A percentile compares a stretch with the other conserved stretches of the same genome.
Conservation (phyloP, 140 eudicot species). For the Flaveria floridana region DNA sequence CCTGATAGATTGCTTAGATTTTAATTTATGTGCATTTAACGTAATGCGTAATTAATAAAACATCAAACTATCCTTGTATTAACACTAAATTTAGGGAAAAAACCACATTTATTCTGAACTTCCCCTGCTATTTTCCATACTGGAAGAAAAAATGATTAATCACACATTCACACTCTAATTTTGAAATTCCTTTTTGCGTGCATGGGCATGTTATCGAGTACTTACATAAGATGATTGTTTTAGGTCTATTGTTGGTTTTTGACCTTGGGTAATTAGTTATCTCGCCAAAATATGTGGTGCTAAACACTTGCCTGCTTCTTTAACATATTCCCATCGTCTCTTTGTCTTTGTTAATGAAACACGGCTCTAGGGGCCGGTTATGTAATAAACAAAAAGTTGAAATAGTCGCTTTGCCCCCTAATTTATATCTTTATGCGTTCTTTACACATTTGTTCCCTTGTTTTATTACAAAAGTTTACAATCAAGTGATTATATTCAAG, state of each 20-base stretch:
- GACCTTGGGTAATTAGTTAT: neutral
- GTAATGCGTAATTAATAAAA: no score
- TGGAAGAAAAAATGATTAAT: neutral
- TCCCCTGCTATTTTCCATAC: neutral
- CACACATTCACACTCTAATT: neutral
- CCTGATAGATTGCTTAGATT: neutral
- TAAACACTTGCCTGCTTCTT: neutral
- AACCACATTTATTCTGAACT: neutral
- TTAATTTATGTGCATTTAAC: neutral
- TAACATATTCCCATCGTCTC: neutral
- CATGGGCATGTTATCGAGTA: neutral
- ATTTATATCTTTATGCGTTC: neutral
- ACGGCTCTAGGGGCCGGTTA: neutral
- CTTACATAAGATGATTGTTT: neutral
- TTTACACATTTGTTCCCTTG: neutral
- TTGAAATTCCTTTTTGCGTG: neutral
- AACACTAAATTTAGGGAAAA: neutral
- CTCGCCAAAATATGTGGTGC: neutral
- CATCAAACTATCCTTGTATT: no score
- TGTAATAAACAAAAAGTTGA: neutral
- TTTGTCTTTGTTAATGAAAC: neutral
- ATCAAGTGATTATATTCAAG: neutral
- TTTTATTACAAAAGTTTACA: neutral
- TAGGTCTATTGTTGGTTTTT: neutral
- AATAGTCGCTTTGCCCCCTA: neutral